Base-by-base conservation (phyloP, 2,329 filamentous ascomycete genomes). In the Cryphonectria parasitica region DNA sequence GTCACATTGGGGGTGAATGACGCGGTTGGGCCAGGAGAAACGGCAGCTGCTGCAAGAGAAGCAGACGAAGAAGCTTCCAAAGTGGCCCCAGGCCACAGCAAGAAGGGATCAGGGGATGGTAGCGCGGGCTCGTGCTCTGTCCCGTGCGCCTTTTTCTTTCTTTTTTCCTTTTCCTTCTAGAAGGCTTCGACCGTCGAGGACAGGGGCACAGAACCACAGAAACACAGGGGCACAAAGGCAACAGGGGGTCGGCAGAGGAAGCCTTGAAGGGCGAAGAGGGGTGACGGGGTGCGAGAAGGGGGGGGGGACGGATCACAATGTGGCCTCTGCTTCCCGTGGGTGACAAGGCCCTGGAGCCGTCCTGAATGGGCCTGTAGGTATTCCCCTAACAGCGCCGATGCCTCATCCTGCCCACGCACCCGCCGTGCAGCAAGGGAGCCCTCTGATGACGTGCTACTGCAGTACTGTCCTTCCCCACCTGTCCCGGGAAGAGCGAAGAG, bases 1-100 rank as follows among this genome's bases (percentile, higher is more conserved):
- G 45, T 49, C 45, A 49, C 22, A 49, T 11, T 28, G n/a, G 52
- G n/a, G 52, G 52, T 28, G 28, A 58, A 17, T 58, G 52, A 28
- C 54, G 54, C 28, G 58, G 52, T 11, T n/a, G 54, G 36, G 43
- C 58, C 56, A 63, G 25, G 68, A 68, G 64, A 65, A 64, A 68
- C 69, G 63, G 71, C 45, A 52, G 62, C 62, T 68, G 69, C 71
- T 72, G 71, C 71, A 72, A 72, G 69, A 71, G 71, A 72, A 72
- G 71, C 71, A 67, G 69, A 39, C 56, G 45, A 52, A 70, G 70
- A 73, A 73, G 70, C 67, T 73, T 71, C 65, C 64, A 65, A 61
- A 62, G 31, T 39, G 58, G 58, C 58, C 34, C 58, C 58, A 61
- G 58, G 5, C 52, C n/a, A 54, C n/a, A 56, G 25, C 13, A 8